These are phyloP conservation scores for Durotheca rogersii DNA, from an alignment of 495 filamentous ascomycete species.

Conservation along the genomic window DNA sequence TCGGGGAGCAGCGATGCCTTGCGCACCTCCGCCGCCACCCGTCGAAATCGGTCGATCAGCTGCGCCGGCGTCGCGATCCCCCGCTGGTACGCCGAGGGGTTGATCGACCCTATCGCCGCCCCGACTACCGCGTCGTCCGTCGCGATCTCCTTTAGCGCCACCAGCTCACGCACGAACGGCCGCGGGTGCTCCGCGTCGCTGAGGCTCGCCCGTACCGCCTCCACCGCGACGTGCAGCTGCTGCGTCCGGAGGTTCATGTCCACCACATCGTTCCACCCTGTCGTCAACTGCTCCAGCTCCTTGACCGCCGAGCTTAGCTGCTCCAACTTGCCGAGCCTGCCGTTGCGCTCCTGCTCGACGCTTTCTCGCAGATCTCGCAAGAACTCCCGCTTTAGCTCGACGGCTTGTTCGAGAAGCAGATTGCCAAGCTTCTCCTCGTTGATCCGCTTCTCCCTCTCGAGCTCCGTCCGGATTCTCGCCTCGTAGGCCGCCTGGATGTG, in stretches of 20 bases:
- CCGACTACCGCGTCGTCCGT: constrained; percentile 77
- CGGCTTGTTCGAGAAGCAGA: constrained; percentile 84
- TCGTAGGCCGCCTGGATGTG: constrained; percentile 73
- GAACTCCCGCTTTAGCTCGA: constrained; percentile 82
- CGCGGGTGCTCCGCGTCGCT: constrained; percentile 70
- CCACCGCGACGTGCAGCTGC: constrained; percentile 90
- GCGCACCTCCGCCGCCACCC: constrained; percentile 88
- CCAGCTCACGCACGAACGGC: constrained; percentile 87
- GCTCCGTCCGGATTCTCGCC: constrained; percentile 71
- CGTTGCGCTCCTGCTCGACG: constrained; percentile 85
- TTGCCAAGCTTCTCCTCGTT: constrained; percentile 79
- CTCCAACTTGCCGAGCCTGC: constrained; percentile 79
- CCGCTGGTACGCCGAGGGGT: constrained; percentile 88
- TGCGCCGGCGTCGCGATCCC: constrained; percentile 80
- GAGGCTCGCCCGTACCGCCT: constrained; percentile 81
- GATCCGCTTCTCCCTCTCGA: constrained; percentile 70
- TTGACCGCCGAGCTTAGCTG: constrained; percentile 73
- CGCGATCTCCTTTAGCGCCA: constrained; percentile 90
- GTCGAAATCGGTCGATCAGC: constrained; percentile 92
- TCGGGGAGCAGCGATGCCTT: constrained; percentile 91
- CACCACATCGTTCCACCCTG: constrained; percentile 81
- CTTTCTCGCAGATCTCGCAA: constrained; percentile 71
- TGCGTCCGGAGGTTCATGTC: constrained; percentile 90
- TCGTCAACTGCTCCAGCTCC: constrained; percentile 81
- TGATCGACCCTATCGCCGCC: constrained; percentile 91